Conservation (phyloP, 2,329 filamentous ascomycete species). For the Emergomyces orientalis region DNA sequence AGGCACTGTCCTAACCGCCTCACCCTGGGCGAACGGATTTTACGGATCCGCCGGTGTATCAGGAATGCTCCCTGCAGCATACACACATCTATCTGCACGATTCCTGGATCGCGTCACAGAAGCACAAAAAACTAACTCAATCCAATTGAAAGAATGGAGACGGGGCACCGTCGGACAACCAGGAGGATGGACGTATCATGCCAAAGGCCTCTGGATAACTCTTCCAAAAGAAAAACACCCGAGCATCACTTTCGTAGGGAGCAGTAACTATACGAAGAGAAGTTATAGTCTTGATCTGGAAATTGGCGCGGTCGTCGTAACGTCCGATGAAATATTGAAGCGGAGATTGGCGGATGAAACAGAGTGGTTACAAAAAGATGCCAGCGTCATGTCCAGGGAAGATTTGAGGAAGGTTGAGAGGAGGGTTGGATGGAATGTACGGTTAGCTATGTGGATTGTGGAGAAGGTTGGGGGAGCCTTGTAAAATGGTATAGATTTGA, state of each 20-base stretch:
- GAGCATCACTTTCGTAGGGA: conserved; percentile 74
- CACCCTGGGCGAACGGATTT: conserved; percentile 90
- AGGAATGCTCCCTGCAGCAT: conserved; percentile 82
- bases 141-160: conserved; percentile 80
- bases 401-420: conserved; percentile 76
- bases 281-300: conserved; percentile 91
- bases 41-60: conserved; percentile 81
- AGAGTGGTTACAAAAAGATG: conserved; percentile 66
- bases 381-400: conserved; percentile 57
- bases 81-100: conserved; percentile 73
- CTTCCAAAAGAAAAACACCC: conserved; percentile 52
- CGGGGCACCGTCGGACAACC: conserved; percentile 69
- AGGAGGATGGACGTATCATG: conserved; percentile 93
- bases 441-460: conserved; percentile 91
- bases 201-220: conserved; percentile 89
- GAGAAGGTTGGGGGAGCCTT: conserved; percentile 77
- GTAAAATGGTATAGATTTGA: conserved; percentile 34
- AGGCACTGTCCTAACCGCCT: conserved; percentile 84
- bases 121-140: conserved; percentile 47
- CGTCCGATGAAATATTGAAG: conserved; percentile 63
- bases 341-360: conserved; percentile 68
- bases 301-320: conserved; percentile 77
- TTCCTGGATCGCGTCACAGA: conserved; percentile 59
- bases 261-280: conserved; percentile 90
- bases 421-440: conserved; percentile 73